These are phyloP conservation scores for Trichoderma simmonsii DNA, from an alignment of 2,329 filamentous ascomycete species.

Conservation along the genomic window DNA sequence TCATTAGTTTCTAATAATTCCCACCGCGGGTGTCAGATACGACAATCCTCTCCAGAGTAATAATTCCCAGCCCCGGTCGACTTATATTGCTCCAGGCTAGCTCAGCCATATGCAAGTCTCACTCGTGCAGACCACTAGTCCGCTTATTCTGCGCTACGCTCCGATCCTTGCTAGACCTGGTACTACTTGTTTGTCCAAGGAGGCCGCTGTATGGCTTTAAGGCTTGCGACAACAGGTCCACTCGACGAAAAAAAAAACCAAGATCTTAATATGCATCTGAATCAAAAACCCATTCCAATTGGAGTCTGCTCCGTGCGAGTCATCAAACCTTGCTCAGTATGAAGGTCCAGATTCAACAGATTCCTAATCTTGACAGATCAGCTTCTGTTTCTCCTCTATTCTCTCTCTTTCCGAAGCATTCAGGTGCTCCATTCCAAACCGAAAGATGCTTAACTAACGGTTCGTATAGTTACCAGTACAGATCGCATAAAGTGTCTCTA, in stretches of 20 bases:
- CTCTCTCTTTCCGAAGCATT: neutral
- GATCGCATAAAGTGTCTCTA: neutral
- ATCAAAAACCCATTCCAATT: neutral
- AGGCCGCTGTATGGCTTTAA: neutral
- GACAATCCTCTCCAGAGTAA: neutral
- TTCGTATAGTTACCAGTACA: neutral
- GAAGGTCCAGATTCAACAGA: neutral
- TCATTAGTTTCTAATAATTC: neutral
- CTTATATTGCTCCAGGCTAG: neutral
- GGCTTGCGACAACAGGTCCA: neutral
- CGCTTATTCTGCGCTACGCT: neutral
- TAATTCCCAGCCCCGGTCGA: neutral
- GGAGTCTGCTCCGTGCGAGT: neutral
- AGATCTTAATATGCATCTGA: neutral
- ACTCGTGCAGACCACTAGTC: neutral
- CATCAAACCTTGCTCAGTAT: neutral
- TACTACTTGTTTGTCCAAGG: neutral
- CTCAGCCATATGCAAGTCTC: neutral
- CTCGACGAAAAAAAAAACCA: neutral
- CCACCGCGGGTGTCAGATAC: neutral
- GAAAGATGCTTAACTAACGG: neutral
- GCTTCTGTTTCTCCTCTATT: neutral
- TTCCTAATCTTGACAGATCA: neutral
- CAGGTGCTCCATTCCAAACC: neutral
- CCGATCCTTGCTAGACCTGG: neutral